phyloP scores from a whole-genome alignment of 2,329 filamentous ascomycete genomes.

The Pezicula radicicola region DNA sequence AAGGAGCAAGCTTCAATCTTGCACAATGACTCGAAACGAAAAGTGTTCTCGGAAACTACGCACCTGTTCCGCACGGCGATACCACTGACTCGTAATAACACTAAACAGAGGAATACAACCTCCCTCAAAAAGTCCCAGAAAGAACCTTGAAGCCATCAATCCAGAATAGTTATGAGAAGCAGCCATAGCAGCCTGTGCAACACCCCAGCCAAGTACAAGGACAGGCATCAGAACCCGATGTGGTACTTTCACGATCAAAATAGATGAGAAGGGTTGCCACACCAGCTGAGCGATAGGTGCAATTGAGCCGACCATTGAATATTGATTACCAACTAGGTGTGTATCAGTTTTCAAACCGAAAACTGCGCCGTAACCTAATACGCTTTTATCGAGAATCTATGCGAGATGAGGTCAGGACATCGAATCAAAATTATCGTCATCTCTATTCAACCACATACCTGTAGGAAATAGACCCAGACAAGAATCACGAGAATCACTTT shows the following conservation, averaged over 20 bases:
- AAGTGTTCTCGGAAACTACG: too few relatives aligned
- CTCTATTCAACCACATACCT: conserved; percentile 22
- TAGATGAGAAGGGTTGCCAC: conserved; percentile 58
- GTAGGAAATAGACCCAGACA: conserved; percentile 57
- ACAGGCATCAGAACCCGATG: conserved; percentile 55
- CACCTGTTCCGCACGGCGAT: conserved; percentile 32
- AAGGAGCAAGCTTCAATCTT: too few relatives aligned
- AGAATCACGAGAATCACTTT: conserved; percentile 52
- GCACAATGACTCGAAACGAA: too few relatives aligned
- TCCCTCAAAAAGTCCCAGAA: conserved; percentile 73
- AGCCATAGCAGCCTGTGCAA: conserved; percentile 44
- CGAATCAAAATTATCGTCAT: not conserved
- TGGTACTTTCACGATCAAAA: conserved; percentile 58
- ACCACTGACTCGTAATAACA: conserved; percentile 36
- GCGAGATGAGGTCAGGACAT: conserved; percentile 3
- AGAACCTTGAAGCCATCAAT: conserved; percentile 76
- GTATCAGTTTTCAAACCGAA: conserved; percentile 56
- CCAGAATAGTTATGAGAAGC: conserved; percentile 62
- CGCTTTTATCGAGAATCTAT: conserved; percentile 46
- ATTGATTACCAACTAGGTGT: conserved; percentile 47
- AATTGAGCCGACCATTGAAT: conserved; percentile 53
- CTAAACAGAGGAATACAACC: conserved; percentile 42
- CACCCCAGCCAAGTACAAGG: conserved; percentile 44
- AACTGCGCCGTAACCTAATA: conserved; percentile 53
- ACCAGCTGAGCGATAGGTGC: conserved; percentile 56